These are phyloP conservation scores for Bipolaris sorokiniana DNA, from an alignment of 2,329 filamentous ascomycete species.

Conservation along the genomic window DNA sequence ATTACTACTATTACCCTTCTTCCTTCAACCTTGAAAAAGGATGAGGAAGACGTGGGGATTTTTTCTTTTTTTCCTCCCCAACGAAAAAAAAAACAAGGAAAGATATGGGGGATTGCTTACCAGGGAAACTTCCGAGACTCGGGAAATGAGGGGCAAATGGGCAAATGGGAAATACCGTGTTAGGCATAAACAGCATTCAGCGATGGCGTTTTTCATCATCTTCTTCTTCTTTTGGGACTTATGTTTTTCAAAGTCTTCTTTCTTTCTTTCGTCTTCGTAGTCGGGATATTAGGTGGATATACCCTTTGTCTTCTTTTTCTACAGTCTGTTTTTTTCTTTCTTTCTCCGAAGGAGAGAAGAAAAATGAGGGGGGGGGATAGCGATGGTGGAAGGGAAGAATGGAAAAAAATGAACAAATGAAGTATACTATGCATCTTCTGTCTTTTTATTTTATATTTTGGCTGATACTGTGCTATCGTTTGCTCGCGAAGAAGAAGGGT, in stretches of 20 bases:
- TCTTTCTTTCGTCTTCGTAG: neutral
- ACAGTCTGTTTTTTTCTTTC: neutral
- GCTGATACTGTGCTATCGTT: too few species aligned
- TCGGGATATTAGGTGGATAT: slow-evolving; percentile 10
- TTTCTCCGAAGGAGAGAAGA: neutral
- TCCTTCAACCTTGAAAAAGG: neutral
- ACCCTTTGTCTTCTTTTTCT: slow-evolving; percentile 4
- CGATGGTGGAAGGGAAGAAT: neutral
- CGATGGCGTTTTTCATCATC: slow-evolving; percentile 24
- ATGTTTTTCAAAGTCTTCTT: too few species aligned
- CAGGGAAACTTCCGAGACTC: neutral
- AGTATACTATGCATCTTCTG: neutral
- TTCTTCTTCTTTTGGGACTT: neutral
- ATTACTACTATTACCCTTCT: neutral
- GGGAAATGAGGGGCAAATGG: neutral
- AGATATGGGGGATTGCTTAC: too few species aligned
- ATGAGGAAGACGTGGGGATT: too few species aligned
- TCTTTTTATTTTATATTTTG: too few species aligned
- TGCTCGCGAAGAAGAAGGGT: too few species aligned
- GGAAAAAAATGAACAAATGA: neutral
- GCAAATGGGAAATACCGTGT: neutral
- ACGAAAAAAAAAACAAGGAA: neutral
- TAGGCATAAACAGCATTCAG: slow-evolving; percentile 25
- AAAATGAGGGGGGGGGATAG: neutral
- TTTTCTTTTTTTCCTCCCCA: neutral